Evolutionary conservation across 2,329 filamentous ascomycete species (phyloP).

Genomic region (Neofusicoccum laricinum): DNA sequence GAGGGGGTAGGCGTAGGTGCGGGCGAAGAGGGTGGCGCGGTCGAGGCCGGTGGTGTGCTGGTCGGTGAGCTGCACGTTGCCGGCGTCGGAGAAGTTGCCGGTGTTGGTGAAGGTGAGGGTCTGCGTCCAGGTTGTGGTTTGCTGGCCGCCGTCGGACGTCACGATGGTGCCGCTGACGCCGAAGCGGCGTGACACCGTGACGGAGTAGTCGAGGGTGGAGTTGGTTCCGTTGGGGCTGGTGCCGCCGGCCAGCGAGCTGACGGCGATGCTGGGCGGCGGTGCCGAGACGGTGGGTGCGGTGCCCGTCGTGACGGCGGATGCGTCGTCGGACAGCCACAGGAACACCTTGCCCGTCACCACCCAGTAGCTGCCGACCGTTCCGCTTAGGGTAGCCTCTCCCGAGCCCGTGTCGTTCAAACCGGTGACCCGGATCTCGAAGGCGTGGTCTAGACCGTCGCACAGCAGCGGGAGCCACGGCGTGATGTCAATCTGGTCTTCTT

Average conservation of each 20-base stretch:
- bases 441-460: conserved; percentile 63
- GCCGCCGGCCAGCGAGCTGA: conserved; percentile 48
- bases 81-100: conserved; percentile 55
- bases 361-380: conserved; percentile 66
- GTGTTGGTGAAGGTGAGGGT: conserved; percentile 54
- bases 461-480: conserved; percentile 71
- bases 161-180: conserved; percentile 52
- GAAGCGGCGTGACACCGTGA: conserved; percentile 56
- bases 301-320: conserved; percentile 53
- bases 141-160: conserved; percentile 43
- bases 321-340: conserved; percentile 61
- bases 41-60: conserved; percentile 53
- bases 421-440: conserved; percentile 64
- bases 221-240: conserved; percentile 53
- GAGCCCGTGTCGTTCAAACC: conserved; percentile 60
- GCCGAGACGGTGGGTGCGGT: conserved; percentile 31
- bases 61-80: conserved; percentile 53
- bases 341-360: conserved; percentile 77
- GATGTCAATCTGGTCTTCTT: conserved; percentile 79
- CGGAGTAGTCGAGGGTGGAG: conserved; percentile 58
- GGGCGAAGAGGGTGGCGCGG: conserved; percentile 31
- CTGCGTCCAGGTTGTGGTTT: conserved; percentile 57
- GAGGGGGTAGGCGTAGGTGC: conserved; percentile 59
- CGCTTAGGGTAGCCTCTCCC: conserved; percentile 38
- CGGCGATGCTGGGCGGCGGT: conserved; percentile 46